Percentiles rank a stretch among this genome's conserved stretches.
Conservation (phyloP, 1,139 yeast species). For the Taphrina betulina region DNA sequence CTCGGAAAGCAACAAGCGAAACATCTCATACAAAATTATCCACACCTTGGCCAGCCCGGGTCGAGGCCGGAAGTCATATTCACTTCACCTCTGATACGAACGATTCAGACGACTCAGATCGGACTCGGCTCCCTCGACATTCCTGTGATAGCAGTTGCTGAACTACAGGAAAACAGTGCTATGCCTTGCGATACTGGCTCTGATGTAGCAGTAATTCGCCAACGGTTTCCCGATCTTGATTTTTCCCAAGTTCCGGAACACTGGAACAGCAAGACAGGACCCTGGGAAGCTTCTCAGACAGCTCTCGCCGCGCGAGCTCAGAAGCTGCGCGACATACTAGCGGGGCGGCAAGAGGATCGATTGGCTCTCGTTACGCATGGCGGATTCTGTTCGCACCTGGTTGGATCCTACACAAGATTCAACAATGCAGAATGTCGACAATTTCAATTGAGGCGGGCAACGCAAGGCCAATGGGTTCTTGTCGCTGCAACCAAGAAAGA, state of each 20-base stretch:
- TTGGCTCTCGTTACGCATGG: slow-evolving; percentile 36
- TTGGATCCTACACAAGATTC: slow-evolving; percentile 14
- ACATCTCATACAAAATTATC: slow-evolving; percentile 15
- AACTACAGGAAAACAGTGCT: slow-evolving; percentile 34
- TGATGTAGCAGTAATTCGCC: not conserved
- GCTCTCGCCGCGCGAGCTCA: slow-evolving; percentile 30
- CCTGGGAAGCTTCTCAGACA: slow-evolving; percentile 27
- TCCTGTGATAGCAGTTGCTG: slow-evolving; percentile 22
- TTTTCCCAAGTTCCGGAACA: slow-evolving; percentile 25
- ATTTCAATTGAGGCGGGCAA: not conserved
- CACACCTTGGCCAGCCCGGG: slow-evolving; percentile 1
- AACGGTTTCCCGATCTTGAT: slow-evolving; percentile 23
- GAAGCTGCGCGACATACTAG: slow-evolving; percentile 13
- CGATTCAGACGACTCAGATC: slow-evolving; percentile 35
- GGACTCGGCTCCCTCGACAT: slow-evolving; percentile 24
- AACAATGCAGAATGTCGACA: slow-evolving; percentile 19
- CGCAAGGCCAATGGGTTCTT: not conserved
- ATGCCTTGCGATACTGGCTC: slow-evolving; percentile 36
- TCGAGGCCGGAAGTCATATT: slow-evolving; percentile 34
- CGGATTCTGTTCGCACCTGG: slow-evolving; percentile 32
- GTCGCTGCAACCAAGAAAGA: not conserved
- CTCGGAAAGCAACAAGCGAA: slow-evolving; percentile 34
- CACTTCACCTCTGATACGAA: slow-evolving; percentile 37
- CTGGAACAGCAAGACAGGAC: slow-evolving; percentile 33
- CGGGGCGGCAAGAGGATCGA: slow-evolving; percentile 19